These are phyloP conservation scores for Neopestalotiopsis rosae DNA, from an alignment of 2,329 filamentous ascomycete genomes.

Conservation along the genomic window DNA sequence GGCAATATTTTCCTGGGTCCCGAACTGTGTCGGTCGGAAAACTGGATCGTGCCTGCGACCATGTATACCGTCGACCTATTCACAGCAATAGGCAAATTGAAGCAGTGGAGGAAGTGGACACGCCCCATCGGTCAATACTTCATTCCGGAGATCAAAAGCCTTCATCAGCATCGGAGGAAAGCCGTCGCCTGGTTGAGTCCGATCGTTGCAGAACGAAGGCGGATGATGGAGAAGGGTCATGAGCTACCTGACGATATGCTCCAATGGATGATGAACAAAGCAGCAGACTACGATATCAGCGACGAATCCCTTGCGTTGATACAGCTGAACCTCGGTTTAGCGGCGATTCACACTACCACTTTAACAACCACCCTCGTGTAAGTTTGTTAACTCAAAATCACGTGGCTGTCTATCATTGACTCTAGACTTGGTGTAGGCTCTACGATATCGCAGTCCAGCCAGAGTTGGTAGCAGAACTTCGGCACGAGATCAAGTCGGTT, in stretches of 20 bases:
- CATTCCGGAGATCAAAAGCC: conserved; percentile 40
- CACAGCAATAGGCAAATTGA: conserved; percentile 34
- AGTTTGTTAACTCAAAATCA: conserved; percentile 19
- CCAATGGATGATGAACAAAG: conserved; percentile 48
- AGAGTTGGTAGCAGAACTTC: conserved; percentile 52
- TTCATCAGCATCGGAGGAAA: conserved; percentile 38
- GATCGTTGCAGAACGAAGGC: conserved; percentile 37
- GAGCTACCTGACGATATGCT: conserved; percentile 49
- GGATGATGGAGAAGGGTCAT: conserved; percentile 26
- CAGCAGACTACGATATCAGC: conserved; percentile 34
- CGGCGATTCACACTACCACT: conserved; percentile 56
- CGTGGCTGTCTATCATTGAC: too few relatives aligned
- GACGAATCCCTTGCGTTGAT: conserved; percentile 41
- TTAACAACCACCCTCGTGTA: conserved; percentile 46
- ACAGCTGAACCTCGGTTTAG: conserved; percentile 50
- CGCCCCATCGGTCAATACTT: conserved; percentile 39
- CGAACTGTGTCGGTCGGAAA: conserved; percentile 49
- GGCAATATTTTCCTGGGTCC: conserved; percentile 54
- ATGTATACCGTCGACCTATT: conserved; percentile 52
- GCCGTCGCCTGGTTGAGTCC: conserved; percentile 35
- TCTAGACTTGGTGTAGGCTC: conserved; percentile 32
- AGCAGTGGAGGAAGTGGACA: conserved; percentile 34
- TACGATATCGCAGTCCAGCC: conserved; percentile 56
- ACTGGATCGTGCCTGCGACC: conserved; percentile 51
- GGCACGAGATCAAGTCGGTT: conserved; percentile 52